phyloP scores from a whole-genome alignment of 768 basidiomycete species.

The Kwoniella bestiolae region DNA sequence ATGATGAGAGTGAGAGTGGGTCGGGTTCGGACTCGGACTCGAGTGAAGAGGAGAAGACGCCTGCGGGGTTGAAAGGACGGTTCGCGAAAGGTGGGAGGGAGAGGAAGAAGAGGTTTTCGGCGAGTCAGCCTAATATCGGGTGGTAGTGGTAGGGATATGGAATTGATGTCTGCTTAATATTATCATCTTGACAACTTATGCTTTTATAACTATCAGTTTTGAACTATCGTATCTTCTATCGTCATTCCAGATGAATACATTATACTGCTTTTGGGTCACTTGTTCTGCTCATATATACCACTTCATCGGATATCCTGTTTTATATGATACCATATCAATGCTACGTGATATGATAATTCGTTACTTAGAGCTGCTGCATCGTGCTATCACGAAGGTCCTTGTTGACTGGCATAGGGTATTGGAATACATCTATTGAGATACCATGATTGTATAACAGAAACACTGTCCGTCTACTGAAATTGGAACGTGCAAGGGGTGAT shows the following conservation, averaged over 20 bases:
- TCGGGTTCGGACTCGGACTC: slow-evolving; percentile 10
- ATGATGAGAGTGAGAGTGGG: slow-evolving; percentile 6
- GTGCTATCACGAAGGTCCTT: too few relatives aligned
- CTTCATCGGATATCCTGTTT: background rate
- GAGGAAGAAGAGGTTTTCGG: slow-evolving; percentile 8
- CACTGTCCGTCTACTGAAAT: too few relatives aligned
- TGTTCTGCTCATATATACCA: background rate
- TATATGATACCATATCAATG: background rate
- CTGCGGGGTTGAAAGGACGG: slow-evolving; percentile 15
- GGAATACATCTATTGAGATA: too few relatives aligned
- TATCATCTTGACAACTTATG: too few relatives aligned
- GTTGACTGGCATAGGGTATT: too few relatives aligned
- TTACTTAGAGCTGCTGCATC: too few relatives aligned
- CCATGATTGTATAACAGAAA: too few relatives aligned
- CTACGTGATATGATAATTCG: background rate
- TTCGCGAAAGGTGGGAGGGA: slow-evolving; percentile 13
- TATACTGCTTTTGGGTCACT: background rate
- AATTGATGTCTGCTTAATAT: too few relatives aligned
- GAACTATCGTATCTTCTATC: background rate
- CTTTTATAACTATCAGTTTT: too few relatives aligned
- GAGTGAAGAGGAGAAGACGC: slow-evolving; percentile 22
- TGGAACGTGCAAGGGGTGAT: too few relatives aligned
- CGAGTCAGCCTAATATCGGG: background rate
- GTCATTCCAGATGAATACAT: background rate
- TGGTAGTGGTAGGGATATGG: too few relatives aligned